Evolutionary conservation across 140 eudicot genomes (phyloP).

Genomic region (Erigeron philadelphicus): DNA sequence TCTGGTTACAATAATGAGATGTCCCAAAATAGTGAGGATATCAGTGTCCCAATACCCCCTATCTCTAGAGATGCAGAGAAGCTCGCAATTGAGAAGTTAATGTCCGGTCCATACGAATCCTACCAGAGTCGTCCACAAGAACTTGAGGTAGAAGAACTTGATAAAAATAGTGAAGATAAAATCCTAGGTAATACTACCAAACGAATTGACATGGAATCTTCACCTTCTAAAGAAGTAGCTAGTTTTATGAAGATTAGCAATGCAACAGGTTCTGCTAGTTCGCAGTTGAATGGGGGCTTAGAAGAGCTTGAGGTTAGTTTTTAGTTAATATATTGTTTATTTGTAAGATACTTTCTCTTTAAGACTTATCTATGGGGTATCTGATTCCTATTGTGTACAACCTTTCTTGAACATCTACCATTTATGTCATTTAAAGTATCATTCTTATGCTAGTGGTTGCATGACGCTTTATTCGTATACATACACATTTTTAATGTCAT

Average conservation of each 20-base stretch:
- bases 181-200: constrained; percentile 18
- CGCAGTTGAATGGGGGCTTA: constrained; percentile 38
- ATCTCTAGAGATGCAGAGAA: constrained; percentile 38
- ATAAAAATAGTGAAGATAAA: constrained; percentile 22
- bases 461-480: no score
- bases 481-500: no score
- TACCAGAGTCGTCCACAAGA: constrained; percentile 31
- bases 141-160: constrained; percentile 41
- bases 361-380: background rate
- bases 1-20: constrained; percentile 9
- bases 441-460: no score
- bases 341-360: background rate
- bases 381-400: background rate
- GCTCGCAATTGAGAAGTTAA: constrained; percentile 33
- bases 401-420: background rate
- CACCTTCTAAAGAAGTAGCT: constrained; percentile 27
- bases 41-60: constrained; percentile 23
- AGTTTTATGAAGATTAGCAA: constrained; percentile 23
- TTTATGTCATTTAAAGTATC: no score
- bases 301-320: constrained; percentile 89
- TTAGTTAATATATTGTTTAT: background rate
- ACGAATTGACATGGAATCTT: constrained; percentile 27
- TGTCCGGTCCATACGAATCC: constrained; percentile 40
- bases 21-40: constrained; percentile 26
- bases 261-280: constrained; percentile 23